A percentile compares a stretch with the other conserved stretches of the same genome.
phyloP scores from a whole-genome alignment of 2,329 filamentous ascomycete species.

The Ustulina deusta region DNA sequence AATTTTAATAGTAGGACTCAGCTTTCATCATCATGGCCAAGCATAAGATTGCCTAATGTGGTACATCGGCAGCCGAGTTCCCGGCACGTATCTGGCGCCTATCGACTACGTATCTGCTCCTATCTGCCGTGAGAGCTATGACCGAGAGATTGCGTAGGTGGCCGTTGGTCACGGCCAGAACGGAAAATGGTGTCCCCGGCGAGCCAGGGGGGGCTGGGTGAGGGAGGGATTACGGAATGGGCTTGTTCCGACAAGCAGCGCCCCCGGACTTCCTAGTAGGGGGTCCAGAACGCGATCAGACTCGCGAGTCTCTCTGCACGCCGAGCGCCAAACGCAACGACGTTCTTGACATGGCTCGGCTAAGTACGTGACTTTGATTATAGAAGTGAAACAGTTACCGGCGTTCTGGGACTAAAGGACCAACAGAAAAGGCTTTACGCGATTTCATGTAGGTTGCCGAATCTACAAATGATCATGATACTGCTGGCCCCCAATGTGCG shows the following conservation, averaged over 20 bases:
- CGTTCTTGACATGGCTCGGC: conserved; percentile 43
- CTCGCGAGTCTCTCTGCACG: conserved; percentile 26
- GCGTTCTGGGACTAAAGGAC: conserved; percentile 43
- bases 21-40: conserved; percentile 17
- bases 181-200: conserved; percentile 39
- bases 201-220: conserved; percentile 28
- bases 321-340: conserved; percentile 40
- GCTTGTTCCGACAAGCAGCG: conserved; percentile 23
- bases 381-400: conserved; percentile 48
- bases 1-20: conserved; percentile 29
- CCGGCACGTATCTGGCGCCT: conserved; percentile 5
- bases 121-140: background rate
- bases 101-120: background rate
- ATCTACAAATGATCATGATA: conserved; percentile 44
- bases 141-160: conserved; percentile 31
- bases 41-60: conserved; percentile 26
- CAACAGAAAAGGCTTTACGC: conserved; percentile 38
- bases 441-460: conserved; percentile 43
- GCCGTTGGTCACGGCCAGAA: conserved; percentile 31
- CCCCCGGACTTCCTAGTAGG: conserved; percentile 13
- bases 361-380: conserved; percentile 44
- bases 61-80: conserved; percentile 11
- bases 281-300: conserved; percentile 15
- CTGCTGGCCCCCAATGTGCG: conserved; percentile 12
- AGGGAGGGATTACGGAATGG: conserved; percentile 22